Conservation (phyloP, 768 basidiomycete genomes). For the Hericium erinaceus region DNA sequence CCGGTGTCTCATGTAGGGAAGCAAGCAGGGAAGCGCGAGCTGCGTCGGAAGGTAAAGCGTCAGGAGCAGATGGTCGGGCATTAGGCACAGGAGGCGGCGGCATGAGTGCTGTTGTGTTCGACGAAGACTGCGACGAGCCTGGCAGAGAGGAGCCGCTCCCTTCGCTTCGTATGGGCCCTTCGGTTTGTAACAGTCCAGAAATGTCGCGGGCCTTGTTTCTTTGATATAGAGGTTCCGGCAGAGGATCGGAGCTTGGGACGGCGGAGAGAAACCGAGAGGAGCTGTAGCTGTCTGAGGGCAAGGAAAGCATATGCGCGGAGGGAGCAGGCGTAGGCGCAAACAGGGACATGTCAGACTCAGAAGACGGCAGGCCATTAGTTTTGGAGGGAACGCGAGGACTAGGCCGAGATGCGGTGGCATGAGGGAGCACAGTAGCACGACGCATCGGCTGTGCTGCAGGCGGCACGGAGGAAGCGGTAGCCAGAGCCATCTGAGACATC, state of each 20-base stretch:
- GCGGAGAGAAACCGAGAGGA: background rate
- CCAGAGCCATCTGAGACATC: background rate
- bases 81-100: background rate
- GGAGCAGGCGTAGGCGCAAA: background rate
- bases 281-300: background rate
- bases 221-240: background rate
- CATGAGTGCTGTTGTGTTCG: background rate
- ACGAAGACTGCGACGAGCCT: slow-evolving; percentile 3
- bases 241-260: background rate
- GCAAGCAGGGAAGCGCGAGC: slow-evolving; percentile 21
- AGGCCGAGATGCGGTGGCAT: background rate
- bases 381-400: background rate
- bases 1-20: slow-evolving; percentile 34
- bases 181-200: background rate
- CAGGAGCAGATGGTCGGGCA: slow-evolving; percentile 2
- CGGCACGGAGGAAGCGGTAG: background rate
- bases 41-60: slow-evolving; percentile 5
- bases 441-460: background rate
- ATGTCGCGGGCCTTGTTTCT: background rate
- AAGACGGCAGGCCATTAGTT: background rate
- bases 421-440: background rate
- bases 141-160: slow-evolving; percentile 3
- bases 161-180: background rate
- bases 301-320: background rate
- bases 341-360: slow-evolving; percentile 4